These are phyloP conservation scores for Symbiotaphrina buchneri DNA, from an alignment of 495 filamentous ascomycete genomes.

Conservation along the genomic window DNA sequence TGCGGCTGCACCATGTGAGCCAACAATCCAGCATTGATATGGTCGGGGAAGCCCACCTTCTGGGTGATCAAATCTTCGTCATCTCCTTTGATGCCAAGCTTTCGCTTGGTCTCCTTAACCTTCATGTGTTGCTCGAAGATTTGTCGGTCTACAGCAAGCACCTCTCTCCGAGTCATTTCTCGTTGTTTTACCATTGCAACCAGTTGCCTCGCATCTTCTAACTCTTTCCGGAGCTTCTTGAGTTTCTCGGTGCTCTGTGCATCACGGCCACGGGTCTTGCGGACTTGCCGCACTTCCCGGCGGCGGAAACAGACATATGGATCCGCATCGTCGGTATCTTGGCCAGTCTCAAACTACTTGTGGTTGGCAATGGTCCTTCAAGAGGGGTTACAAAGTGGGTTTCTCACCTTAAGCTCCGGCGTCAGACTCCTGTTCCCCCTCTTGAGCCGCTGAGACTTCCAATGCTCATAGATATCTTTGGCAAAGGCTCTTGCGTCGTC, in stretches of 20 bases:
- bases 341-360: conserved; percentile 59
- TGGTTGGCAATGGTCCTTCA: background rate
- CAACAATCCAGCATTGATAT: conserved; percentile 6
- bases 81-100: conserved; percentile 70
- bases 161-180: conserved; percentile 54
- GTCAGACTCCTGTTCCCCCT: conserved; percentile 46
- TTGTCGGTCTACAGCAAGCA: conserved; percentile 44
- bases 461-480: conserved; percentile 77
- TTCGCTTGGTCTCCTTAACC: conserved; percentile 71
- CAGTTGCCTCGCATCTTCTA: conserved; percentile 72
- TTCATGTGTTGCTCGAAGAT: conserved; percentile 63
- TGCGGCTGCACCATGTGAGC: conserved; percentile 27
- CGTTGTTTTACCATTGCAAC: conserved; percentile 53
- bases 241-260: conserved; percentile 87
- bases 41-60: conserved; percentile 34
- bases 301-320: conserved; percentile 97
- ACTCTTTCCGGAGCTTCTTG: conserved; percentile 71
- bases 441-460: conserved; percentile 48
- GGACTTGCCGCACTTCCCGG: conserved; percentile 78
- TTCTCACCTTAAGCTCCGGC: conserved; percentile 44
- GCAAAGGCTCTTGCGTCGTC: conserved; percentile 45
- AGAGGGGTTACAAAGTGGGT: too few species aligned
- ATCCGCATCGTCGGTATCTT: conserved; percentile 85
- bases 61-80: conserved; percentile 84
- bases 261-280: conserved; percentile 86